Percentiles rank a stretch among this genome's conserved stretches.
Evolutionary conservation across 1,139 yeast species (phyloP).

Genomic region (Yamadazyma sp.): DNA sequence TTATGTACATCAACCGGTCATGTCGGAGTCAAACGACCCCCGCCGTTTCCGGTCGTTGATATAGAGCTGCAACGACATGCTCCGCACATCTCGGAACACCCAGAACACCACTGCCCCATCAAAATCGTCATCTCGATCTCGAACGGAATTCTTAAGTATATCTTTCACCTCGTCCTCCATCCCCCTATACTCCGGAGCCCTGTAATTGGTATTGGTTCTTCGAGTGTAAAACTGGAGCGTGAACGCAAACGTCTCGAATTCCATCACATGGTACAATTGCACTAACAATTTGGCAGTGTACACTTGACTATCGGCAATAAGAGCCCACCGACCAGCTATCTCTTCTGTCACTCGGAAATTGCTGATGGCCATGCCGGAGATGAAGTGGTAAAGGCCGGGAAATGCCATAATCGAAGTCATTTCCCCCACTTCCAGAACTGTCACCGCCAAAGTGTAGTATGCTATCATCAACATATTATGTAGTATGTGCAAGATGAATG

Average conservation of each 20-base stretch:
- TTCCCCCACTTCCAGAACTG: slow-evolving; percentile 14
- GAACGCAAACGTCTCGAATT: slow-evolving; percentile 19
- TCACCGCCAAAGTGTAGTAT: slow-evolving; percentile 19
- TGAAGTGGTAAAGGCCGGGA: slow-evolving; percentile 24
- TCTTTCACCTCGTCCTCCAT: slow-evolving; percentile 14
- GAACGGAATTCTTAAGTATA: slow-evolving; percentile 7
- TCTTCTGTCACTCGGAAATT: slow-evolving; percentile 20
- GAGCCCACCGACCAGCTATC: slow-evolving; percentile 19
- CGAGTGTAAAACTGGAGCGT: slow-evolving; percentile 17
- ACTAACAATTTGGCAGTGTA: slow-evolving; percentile 16
- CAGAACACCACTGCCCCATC: slow-evolving; percentile 25
- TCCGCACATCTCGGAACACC: slow-evolving; percentile 25
- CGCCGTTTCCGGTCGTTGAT: slow-evolving; percentile 15
- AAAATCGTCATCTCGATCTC: slow-evolving; percentile 18
- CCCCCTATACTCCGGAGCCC: slow-evolving; percentile 7
- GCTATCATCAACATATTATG: slow-evolving; percentile 21
- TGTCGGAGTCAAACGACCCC: slow-evolving; percentile 6
- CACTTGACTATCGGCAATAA: slow-evolving; percentile 20
- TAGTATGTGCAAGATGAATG: slow-evolving; percentile 20
- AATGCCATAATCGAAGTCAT: slow-evolving; percentile 21
- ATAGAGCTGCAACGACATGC: slow-evolving; percentile 22
- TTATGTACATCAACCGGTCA: not conserved
- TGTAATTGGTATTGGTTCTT: slow-evolving; percentile 14
- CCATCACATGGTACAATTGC: slow-evolving; percentile 19
- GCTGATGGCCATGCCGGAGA: slow-evolving; percentile 23